Base-by-base conservation (phyloP, 768 basidiomycete genomes). In the Coprinellus aureogranulatus region DNA sequence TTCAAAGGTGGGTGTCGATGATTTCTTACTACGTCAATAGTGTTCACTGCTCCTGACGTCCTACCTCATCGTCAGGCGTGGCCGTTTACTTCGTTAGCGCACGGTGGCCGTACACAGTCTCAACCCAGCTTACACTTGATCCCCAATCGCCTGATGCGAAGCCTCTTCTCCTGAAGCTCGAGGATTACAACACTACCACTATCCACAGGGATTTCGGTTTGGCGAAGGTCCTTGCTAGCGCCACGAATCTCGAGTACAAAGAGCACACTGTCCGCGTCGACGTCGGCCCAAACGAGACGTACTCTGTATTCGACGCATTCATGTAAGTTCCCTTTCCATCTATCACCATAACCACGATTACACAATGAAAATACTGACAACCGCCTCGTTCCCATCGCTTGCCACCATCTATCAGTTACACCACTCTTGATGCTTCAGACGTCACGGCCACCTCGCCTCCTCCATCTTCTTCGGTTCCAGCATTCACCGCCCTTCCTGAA, bases 21-120 rank as follows among this genome's bases (percentile, higher is more conserved):
- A n/a, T n/a, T n/a, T n/a, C n/a, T n/a, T n/a, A n/a, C n/a, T n/a
- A n/a, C n/a, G n/a, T n/a, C n/a, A n/a, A n/a, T n/a, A n/a, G n/a
- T n/a, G n/a, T n/a, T n/a, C n/a, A n/a, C n/a, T n/a, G n/a, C n/a
- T n/a, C n/a, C n/a, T n/a, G 11, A 51, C 47, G 6, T 50, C 18
- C 4, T 16, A 30, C n/a, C 27, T 2, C 18, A 22, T 26, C 8
- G 9, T 53, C 16, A 80, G 80, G 79, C 27, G 69, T 74, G 5
- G 75, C 76, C 1, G 68, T 81, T 18, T 79, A 76, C 48, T 77
- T 76, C 58, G 58, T 78, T 42, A 73, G 74, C 0, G 77, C 80
- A 12, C 65, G 73, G 6, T 81, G 78, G 79, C 80, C 80, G 14
- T 79, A 77, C 64, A 53, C 58, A 12, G 78, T 78, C 39, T 74